Base-by-base conservation (phyloP, 345 rosid genomes). In the Syzygium aromaticum region DNA sequence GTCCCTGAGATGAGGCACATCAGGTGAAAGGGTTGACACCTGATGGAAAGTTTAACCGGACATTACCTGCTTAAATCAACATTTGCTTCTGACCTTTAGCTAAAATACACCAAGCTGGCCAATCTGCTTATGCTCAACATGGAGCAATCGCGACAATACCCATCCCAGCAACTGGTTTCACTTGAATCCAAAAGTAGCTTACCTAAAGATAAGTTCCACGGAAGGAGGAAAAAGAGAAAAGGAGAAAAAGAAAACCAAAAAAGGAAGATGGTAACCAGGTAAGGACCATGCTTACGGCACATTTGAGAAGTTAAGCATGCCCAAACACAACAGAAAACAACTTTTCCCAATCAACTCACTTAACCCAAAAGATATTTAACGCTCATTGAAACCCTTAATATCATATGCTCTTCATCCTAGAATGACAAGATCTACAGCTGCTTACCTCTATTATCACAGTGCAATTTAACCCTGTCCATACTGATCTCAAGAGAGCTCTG, bases 371-470 rank as follows among this genome's bases (percentile, higher is more conserved):
- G 57, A 84, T 86, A 77, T 85, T 57, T 21, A 52, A 67, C 43
- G 33, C 63, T 27, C 82, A 67, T n/a, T 54, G 86, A 89, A 86
- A 87, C 63, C 86, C 80, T 52, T 27, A 5, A 86, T n/a, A 86
- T 54, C 86, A 85, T 61, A 88, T 84, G 88, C 89, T 90, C 88
- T 88, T 80, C 52, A 84, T 56, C 87, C n/a, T 59, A 88, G 56
- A 73, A 77, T 51, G 64, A 67, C 61, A 85, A 80, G 67, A 86
- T 88, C 85, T 84, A 77, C 86, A 85, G 89, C 89, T 52, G 91
- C 97, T 91, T 93, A 94, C 95, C 95, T 91, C 90, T 77, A 87
- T 25, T 88, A 77, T 61, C 78, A 89, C 80, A 89, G 87, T 85
- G 86, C 87, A 88, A 90, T 89, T 85, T 90, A 92, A 91, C 88